Evolutionary conservation across 2,329 filamentous ascomycete genomes (phyloP).

Genomic region (Aspergillus sp.): DNA sequence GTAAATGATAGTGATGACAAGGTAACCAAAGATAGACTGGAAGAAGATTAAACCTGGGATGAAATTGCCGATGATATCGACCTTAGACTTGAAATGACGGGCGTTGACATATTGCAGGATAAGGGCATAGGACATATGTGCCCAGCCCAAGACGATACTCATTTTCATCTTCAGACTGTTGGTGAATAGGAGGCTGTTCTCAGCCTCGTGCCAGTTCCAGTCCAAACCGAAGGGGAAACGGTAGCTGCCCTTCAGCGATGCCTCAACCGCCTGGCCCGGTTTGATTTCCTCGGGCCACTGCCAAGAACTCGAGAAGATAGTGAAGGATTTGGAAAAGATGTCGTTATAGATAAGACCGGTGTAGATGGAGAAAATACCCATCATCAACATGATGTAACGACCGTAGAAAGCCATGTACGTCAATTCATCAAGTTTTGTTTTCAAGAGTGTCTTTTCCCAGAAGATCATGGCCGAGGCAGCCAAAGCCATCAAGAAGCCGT

Average conservation of each 20-base stretch:
- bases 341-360: slow-evolving; percentile 98
- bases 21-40: slow-evolving; percentile 96
- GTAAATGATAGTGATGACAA: slow-evolving; percentile 91
- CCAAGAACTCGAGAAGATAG: slow-evolving; percentile 88
- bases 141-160: slow-evolving; percentile 95
- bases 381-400: slow-evolving; percentile 96
- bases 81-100: slow-evolving; percentile 87
- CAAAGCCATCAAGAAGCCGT: slow-evolving; percentile 83
- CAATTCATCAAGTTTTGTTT: slow-evolving; percentile 92
- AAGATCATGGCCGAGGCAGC: slow-evolving; percentile 92
- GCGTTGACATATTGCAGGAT: slow-evolving; percentile 92
- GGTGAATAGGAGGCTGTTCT: slow-evolving; percentile 91
- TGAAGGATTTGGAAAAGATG: slow-evolving; percentile 89
- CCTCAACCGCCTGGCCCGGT: slow-evolving; percentile 63
- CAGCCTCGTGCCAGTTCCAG: slow-evolving; percentile 93
- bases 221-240: slow-evolving; percentile 95
- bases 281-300: slow-evolving; percentile 72
- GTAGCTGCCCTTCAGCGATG: slow-evolving; percentile 69
- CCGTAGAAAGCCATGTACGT: slow-evolving; percentile 99
- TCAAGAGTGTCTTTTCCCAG: slow-evolving; percentile 79
- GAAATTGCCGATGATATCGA: slow-evolving; percentile 98
- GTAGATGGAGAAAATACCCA: slow-evolving; percentile 96
- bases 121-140: slow-evolving; percentile 92
- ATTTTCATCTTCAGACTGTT: slow-evolving; percentile 99
- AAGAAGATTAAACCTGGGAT: slow-evolving; percentile 99